Evolutionary conservation across 805 yeast genomes (phyloP).

Genomic region (Sugiyamaella valdiviana): DNA sequence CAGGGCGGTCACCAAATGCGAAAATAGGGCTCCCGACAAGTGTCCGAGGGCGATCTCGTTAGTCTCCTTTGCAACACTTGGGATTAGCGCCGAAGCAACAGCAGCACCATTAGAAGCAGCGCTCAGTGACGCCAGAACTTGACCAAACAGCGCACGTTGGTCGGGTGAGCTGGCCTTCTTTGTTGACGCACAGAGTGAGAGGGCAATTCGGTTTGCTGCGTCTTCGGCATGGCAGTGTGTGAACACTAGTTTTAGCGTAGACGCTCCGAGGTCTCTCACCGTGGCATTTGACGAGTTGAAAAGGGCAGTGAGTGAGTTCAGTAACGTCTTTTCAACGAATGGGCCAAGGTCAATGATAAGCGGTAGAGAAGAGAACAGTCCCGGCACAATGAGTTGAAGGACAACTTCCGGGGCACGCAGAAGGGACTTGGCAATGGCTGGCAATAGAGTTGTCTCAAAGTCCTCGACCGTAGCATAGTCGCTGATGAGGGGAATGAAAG

Average conservation of each 20-base stretch:
- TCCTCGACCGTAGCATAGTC: constrained; percentile 38
- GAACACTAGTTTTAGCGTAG: constrained; percentile 32
- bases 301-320: constrained; percentile 46
- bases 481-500: constrained; percentile 41
- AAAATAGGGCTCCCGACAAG: constrained; percentile 45
- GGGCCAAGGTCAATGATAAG: constrained; percentile 39
- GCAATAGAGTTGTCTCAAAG: constrained; percentile 41
- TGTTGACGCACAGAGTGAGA: constrained; percentile 50
- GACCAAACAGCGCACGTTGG: constrained; percentile 50
- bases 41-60: constrained; percentile 58
- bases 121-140: constrained; percentile 37
- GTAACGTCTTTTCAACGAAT: constrained; percentile 40
- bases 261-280: constrained; percentile 48
- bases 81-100: constrained; percentile 40
- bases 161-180: constrained; percentile 62
- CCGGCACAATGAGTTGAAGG: constrained; percentile 48
- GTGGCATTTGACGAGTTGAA: constrained; percentile 65
- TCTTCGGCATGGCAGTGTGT: constrained; percentile 25
- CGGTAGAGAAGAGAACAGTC: constrained; percentile 38
- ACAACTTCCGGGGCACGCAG: constrained; percentile 74
- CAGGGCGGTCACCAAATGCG: constrained; percentile 36
- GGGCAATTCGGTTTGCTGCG: constrained; percentile 36
- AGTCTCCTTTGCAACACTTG: constrained; percentile 63
- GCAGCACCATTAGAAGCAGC: constrained; percentile 29
- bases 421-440: constrained; percentile 65